Evolutionary conservation across 441 rosid genomes (phyloP).

Genomic region (Pelargonium australe): DNA sequence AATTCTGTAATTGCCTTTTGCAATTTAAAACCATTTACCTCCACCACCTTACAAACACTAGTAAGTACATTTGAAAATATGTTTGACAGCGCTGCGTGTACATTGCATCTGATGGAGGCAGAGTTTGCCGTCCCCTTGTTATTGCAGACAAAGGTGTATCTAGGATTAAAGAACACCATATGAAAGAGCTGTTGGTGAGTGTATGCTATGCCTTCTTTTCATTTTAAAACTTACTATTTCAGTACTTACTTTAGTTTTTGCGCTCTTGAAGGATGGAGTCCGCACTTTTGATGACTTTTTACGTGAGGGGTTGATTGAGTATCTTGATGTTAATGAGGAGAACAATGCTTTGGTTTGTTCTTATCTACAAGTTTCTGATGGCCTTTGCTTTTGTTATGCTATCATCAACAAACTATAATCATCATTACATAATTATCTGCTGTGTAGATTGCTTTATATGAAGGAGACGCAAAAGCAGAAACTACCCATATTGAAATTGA

Average conservation of each 20-base stretch:
- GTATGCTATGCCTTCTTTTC: conserved; percentile 21
- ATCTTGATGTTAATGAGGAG: conserved; percentile 98
- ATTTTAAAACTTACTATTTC: conserved; percentile 10
- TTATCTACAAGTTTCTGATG: conserved; percentile 14
- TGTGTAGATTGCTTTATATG: conserved; percentile 83
- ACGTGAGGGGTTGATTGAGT: conserved; percentile 82
- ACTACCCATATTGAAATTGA: conserved; percentile 96
- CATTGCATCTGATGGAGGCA: conserved; percentile 98
- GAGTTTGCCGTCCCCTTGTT: conserved; percentile 99
- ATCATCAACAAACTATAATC: conserved; percentile 12
- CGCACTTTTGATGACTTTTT: conserved; percentile 87
- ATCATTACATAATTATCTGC: conserved; percentile 21
- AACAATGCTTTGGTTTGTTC: conserved; percentile 84
- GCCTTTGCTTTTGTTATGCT: conserved; percentile 12
- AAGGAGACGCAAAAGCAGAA: conserved; percentile 60
- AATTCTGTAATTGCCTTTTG: no score
- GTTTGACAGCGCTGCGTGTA: conserved; percentile 65
- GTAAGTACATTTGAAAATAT: conserved; percentile 4
- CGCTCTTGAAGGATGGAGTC: conserved; percentile 61
- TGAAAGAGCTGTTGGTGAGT: conserved; percentile 79
- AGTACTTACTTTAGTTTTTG: conserved; percentile 24
- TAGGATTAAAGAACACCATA: conserved; percentile 84
- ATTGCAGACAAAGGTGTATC: conserved; percentile 91
- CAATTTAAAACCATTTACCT: no score
- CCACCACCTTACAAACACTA: not conserved